Percentiles rank a stretch among this genome's conserved stretches.
phyloP scores from a whole-genome alignment of 495 filamentous ascomycete genomes.

The Penicillium ucsense region DNA sequence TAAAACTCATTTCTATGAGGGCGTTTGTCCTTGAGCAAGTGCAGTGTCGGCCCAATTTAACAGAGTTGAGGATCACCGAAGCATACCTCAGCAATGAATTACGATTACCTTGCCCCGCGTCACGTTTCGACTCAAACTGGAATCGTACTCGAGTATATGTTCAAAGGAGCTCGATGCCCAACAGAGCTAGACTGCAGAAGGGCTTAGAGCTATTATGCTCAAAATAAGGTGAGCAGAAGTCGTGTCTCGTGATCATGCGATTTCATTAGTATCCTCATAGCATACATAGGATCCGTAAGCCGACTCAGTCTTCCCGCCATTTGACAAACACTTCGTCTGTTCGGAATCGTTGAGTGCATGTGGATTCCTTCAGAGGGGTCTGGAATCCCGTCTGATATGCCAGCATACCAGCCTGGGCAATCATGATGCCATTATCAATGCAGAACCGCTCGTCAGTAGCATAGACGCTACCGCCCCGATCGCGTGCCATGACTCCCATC shows the following conservation, averaged over 20 bases:
- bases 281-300: too few relatives aligned
- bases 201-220: not conserved
- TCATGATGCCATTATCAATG: slow-evolving; percentile 99
- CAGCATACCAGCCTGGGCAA: slow-evolving; percentile 88
- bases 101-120: too few relatives aligned
- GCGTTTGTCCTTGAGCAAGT: too few relatives aligned
- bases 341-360: slow-evolving; percentile 88
- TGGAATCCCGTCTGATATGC: slow-evolving; percentile 70
- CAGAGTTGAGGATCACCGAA: too few relatives aligned
- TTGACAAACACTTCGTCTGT: slow-evolving; percentile 90
- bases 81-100: too few relatives aligned
- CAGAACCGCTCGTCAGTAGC: slow-evolving; percentile 96
- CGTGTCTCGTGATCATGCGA: slow-evolving; percentile 15
- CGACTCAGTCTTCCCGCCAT: slow-evolving; percentile 57
- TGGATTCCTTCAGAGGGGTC: slow-evolving; percentile 69
- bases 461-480: slow-evolving; percentile 82
- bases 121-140: too few relatives aligned
- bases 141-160: too few relatives aligned
- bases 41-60: too few relatives aligned
- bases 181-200: too few relatives aligned
- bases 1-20: too few relatives aligned
- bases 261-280: not conserved
- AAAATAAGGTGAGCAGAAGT: slow-evolving; percentile 4
- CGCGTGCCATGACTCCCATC: slow-evolving; percentile 95
- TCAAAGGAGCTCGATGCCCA: too few relatives aligned